Percentiles rank a stretch among this genome's conserved stretches.
Conservation (phyloP, 2,329 filamentous ascomycete species). For the Colletotrichum lini region DNA sequence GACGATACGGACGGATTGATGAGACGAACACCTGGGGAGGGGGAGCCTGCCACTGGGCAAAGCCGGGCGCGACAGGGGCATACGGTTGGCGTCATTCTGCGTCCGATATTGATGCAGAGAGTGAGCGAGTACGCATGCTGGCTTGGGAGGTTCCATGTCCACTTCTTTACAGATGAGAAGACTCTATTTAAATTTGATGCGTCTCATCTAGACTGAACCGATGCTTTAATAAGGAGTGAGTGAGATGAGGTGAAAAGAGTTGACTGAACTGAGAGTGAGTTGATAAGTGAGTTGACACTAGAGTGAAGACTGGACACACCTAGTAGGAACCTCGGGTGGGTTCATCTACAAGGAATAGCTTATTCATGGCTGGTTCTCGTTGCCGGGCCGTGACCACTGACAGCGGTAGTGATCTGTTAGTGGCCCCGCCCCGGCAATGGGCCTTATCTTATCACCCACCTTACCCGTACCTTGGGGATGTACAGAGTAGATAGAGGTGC, state of each 20-base stretch:
- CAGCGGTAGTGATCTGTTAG: constrained; percentile 19
- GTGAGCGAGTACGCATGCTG: no score
- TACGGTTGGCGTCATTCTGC: not conserved
- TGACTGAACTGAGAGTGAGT: no score
- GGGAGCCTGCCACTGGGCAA: not conserved
- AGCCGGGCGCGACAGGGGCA: not conserved
- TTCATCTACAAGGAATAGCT: constrained; percentile 4
- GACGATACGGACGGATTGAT: not conserved
- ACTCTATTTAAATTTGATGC: not conserved
- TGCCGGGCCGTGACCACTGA: not conserved
- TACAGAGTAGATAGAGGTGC: not conserved
- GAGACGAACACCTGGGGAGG: not conserved
- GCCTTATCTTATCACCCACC: constrained; percentile 10
- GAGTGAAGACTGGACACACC: not conserved
- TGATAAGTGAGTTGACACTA: no score
- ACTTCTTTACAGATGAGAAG: not conserved
- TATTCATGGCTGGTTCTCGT: not conserved
- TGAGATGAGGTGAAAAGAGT: not conserved
- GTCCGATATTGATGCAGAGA: not conserved
- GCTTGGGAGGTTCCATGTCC: not conserved
- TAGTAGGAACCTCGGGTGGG: not conserved
- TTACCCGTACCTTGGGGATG: no score
- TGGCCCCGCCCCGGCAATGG: not conserved
- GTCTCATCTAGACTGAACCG: not conserved
- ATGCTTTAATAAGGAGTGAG: no score